Conservation (phyloP, 768 basidiomycete species). For the Tricholoma saponaceum region DNA sequence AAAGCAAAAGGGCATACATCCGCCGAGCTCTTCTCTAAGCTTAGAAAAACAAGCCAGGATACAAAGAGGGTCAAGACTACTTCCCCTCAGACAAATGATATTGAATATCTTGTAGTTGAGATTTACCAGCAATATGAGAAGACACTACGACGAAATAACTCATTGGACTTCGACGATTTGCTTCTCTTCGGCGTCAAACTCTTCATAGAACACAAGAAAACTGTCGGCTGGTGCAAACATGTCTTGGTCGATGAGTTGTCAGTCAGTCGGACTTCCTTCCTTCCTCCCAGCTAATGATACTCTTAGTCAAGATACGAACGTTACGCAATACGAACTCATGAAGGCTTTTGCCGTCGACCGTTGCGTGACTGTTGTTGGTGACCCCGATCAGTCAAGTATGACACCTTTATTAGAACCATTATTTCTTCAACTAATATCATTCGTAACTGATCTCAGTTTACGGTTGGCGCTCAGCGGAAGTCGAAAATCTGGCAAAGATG, state of each 20-base stretch:
- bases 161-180: slow-evolving; percentile 87
- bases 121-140: slow-evolving; percentile 68
- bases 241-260: slow-evolving; percentile 83
- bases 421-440: not conserved
- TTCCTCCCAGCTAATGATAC: not conserved
- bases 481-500: slow-evolving; percentile 75
- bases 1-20: slow-evolving; percentile 64
- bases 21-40: slow-evolving; percentile 35
- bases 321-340: slow-evolving; percentile 78
- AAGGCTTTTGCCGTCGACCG: slow-evolving; percentile 49
- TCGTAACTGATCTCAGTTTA: slow-evolving; percentile 47
- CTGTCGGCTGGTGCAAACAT: slow-evolving; percentile 59
- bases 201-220: slow-evolving; percentile 45
- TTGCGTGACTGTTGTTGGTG: slow-evolving; percentile 83
- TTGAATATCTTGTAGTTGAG: slow-evolving; percentile 41
- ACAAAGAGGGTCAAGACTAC: slow-evolving; percentile 8
- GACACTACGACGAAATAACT: slow-evolving; percentile 55
- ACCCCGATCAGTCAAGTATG: slow-evolving; percentile 83
- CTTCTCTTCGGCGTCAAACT: slow-evolving; percentile 68
- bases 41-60: slow-evolving; percentile 12
- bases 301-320: slow-evolving; percentile 72
- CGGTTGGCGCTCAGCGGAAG: slow-evolving; percentile 82
- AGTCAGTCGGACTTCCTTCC: slow-evolving; percentile 23
- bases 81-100: slow-evolving; percentile 12
- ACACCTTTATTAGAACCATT: slow-evolving; percentile 1